A percentile compares a stretch with the other conserved stretches of the same genome.
These are phyloP conservation scores for Tolypocladium cylindrosporum DNA, from an alignment of 2,329 filamentous ascomycete genomes.

Conservation along the genomic window DNA sequence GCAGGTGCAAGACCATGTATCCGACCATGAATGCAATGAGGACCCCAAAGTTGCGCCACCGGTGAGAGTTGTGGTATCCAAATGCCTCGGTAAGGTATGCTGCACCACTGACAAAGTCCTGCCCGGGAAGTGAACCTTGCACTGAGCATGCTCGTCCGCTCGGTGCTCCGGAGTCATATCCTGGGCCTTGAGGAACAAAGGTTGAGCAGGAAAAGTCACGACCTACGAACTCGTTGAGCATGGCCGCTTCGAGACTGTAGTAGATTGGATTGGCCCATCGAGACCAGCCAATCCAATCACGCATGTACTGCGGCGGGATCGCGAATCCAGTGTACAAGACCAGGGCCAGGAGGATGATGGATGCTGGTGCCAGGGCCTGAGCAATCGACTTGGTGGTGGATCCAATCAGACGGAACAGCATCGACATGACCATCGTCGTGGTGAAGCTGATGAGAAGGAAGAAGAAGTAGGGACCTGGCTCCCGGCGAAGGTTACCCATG, in stretches of 20 bases:
- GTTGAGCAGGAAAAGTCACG: slow-evolving; percentile 14
- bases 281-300: slow-evolving; percentile 59
- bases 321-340: slow-evolving; percentile 39
- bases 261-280: slow-evolving; percentile 55
- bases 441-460: background rate
- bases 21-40: background rate
- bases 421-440: background rate
- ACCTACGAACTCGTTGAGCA: slow-evolving; percentile 55
- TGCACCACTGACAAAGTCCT: background rate
- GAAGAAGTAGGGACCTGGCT: background rate
- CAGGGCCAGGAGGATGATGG: slow-evolving; percentile 15
- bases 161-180: background rate
- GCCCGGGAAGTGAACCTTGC: background rate
- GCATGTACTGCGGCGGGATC: slow-evolving; percentile 36
- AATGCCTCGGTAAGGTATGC: background rate
- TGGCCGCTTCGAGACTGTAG: slow-evolving; percentile 56
- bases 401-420: background rate
- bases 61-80: background rate
- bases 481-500: background rate
- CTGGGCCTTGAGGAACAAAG: background rate
- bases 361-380: background rate
- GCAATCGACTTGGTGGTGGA: background rate
- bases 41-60: background rate
- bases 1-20: background rate
- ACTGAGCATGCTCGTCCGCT: background rate